Percentiles rank a stretch among this genome's conserved stretches.
phyloP scores from a whole-genome alignment of 805 yeast species.

The Cyberlindnera amylophila region DNA sequence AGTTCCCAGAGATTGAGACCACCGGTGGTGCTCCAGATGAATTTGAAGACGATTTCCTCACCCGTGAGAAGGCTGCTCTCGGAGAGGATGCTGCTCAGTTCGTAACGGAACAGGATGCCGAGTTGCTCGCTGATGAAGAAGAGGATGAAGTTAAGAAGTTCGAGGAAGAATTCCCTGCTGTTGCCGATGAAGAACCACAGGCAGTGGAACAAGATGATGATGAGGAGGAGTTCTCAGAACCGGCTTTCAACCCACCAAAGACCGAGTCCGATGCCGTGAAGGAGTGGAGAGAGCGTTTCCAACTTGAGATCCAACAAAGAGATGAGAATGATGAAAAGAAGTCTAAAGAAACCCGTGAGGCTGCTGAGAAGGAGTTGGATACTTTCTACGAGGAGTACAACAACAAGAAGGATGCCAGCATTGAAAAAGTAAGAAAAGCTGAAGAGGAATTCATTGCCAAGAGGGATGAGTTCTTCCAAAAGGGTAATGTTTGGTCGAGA shows the following conservation, averaged over 20 bases:
- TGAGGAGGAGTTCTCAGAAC: conserved; percentile 41
- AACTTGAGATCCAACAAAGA: conserved; percentile 71
- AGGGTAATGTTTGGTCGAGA: conserved; percentile 81
- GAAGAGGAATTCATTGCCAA: conserved; percentile 67
- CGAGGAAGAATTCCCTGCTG: conserved; percentile 63
- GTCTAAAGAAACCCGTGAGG: conserved; percentile 61
- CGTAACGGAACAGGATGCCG: conserved; percentile 58
- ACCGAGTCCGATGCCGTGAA: conserved; percentile 53
- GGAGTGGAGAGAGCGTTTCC: conserved; percentile 83
- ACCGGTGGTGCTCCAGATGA: conserved; percentile 29
- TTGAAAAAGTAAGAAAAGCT: conserved; percentile 60
- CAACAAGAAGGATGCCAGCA: conserved; percentile 68
- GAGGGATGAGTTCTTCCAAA: conserved; percentile 72
- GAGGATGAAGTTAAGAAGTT: conserved; percentile 53
- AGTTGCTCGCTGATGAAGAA: conserved; percentile 36
- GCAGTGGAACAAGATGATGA: conserved; percentile 26
- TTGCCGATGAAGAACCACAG: conserved; percentile 31
- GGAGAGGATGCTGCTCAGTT: conserved; percentile 59
- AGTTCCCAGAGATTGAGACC: conserved; percentile 65
- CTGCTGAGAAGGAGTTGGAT: conserved; percentile 81
- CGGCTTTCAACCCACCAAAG: conserved; percentile 26
- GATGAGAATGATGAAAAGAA: conserved; percentile 67
- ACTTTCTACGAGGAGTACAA: conserved; percentile 91
- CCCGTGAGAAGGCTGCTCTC: conserved; percentile 62
- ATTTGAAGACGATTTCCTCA: conserved; percentile 51